These are phyloP conservation scores for Diplodia scrobiculata DNA, from an alignment of 2,329 filamentous ascomycete species.

Conservation along the genomic window DNA sequence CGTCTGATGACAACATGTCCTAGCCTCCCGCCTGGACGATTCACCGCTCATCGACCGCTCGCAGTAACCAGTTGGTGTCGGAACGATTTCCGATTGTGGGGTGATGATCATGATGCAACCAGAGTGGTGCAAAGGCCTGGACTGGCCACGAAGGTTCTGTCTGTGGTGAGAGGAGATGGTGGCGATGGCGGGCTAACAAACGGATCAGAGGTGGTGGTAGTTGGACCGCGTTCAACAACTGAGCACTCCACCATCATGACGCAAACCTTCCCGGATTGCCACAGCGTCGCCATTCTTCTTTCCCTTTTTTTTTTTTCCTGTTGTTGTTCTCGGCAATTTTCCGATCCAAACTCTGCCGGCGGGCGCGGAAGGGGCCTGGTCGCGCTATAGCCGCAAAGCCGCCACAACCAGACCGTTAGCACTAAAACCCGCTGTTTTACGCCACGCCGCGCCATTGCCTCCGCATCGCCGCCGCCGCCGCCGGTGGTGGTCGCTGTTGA, in stretches of 20 bases:
- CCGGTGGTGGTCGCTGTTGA: not conserved
- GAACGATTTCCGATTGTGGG: not conserved
- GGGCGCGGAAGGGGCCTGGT: not conserved
- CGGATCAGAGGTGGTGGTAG: too few species aligned
- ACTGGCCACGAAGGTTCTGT: too few species aligned
- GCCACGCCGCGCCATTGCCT: not conserved
- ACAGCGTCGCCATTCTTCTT: not conserved
- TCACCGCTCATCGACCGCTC: not conserved
- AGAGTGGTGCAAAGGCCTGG: too few species aligned
- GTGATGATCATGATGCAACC: not conserved
- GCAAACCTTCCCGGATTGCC: not conserved
- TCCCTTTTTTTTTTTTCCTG: not conserved
- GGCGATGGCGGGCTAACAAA: too few species aligned
- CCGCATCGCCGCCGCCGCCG: not conserved
- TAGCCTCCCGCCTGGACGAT: not conserved
- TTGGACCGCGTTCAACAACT: too few species aligned
- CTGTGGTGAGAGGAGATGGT: too few species aligned
- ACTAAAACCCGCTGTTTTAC: not conserved
- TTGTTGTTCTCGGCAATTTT: too few species aligned
- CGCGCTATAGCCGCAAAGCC: not conserved
- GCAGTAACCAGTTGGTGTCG: not conserved
- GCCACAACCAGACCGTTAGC: not conserved
- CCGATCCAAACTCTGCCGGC: not conserved
- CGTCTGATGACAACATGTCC: not conserved
- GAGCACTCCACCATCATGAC: not conserved